Evolutionary conservation across 2,329 filamentous ascomycete species (phyloP), one percentile per base, ranked within the genome.

Genomic region (Podosphaera fusca): DNA sequence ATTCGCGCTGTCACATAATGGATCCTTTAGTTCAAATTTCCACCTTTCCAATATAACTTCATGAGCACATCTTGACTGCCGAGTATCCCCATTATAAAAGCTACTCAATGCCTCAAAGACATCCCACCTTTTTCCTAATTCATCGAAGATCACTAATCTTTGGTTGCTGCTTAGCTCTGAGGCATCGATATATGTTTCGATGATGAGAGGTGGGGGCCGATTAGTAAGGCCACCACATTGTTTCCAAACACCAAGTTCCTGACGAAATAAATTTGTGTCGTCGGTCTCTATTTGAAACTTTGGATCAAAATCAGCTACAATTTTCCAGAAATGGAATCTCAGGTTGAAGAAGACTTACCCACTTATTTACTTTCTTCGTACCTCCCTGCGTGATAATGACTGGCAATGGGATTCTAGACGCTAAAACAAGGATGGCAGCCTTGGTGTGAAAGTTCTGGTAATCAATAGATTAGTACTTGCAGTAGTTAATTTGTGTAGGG

Each of bases 261-360:
- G 84, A 64, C 78, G 76, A 66, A 95, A 88, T 59, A 85, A 81
- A 66, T 95, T 87, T 61, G 90, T 90, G 64, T 98, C 92, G 64
- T 94, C 85, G 50, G 95, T 83, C 63, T 95, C 85, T 63, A 95
- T 81, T 73, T 95, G 94, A 71, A 95, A 98, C 92, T 96, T 65
- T 9, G 51, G 56, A 12, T 21, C 2, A 42, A 42, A 46, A 35
- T 57, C 54, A 57, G 56, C 30, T 40, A 34, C 8, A 35, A 38
- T 33, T 58, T 47, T 46, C 47, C 14, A 14, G 36, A 49, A 50
- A 50, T 47, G 38, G 3, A 12, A 35, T 14, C 36, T 49, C 21
- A 14, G 6, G 47, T 12, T 33, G 31, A 35, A 36, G 8, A 56
- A 47, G 31, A 52, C 82, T 60, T 77, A 90, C 87, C 87, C 87